These are phyloP conservation scores for Penicillium sp. DNA, from an alignment of 2,329 filamentous ascomycete species.

Conservation along the genomic window DNA sequence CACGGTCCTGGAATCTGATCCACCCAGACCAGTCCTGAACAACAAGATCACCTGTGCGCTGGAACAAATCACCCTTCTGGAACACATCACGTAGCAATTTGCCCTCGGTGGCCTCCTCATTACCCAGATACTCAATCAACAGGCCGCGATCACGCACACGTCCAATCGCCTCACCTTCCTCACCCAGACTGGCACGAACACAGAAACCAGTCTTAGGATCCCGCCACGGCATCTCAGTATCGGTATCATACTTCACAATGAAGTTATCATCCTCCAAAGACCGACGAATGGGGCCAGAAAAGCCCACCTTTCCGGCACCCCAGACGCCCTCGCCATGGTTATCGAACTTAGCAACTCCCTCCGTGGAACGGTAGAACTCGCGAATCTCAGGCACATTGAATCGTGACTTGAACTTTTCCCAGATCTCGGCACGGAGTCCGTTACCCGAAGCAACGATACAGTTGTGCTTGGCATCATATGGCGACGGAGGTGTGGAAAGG, in stretches of 20 bases:
- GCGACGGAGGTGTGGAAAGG: conserved; percentile 44
- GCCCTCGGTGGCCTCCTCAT: conserved; percentile 44
- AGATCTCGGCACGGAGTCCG: conserved; percentile 50
- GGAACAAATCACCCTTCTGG: conserved; percentile 47
- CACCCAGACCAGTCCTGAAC: conserved; percentile 43
- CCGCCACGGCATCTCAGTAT: conserved; percentile 43
- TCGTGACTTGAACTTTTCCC: conserved; percentile 47
- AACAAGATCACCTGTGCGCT: conserved; percentile 48
- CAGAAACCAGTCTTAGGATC: conserved; percentile 49
- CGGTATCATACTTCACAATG: conserved; percentile 44
- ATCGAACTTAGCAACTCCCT: conserved; percentile 48
- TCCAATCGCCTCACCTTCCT: conserved; percentile 49
- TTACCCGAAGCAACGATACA: conserved; percentile 50
- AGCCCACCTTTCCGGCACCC: conserved; percentile 47
- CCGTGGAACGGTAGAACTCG: conserved; percentile 51
- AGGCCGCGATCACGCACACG: conserved; percentile 41
- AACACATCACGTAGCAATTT: conserved; percentile 48
- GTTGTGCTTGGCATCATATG: conserved; percentile 46
- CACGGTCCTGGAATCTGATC: conserved; percentile 48
- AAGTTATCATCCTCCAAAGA: conserved; percentile 44
- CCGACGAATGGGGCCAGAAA: conserved; percentile 42
- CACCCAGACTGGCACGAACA: conserved; percentile 34
- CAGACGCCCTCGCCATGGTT: conserved; percentile 44
- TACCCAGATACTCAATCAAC: conserved; percentile 45
- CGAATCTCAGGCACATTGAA: conserved; percentile 48